Percentiles rank a stretch among this genome's conserved stretches.
Conservation (phyloP, 1,139 yeast genomes). For the Candida tetrigidarum region DNA sequence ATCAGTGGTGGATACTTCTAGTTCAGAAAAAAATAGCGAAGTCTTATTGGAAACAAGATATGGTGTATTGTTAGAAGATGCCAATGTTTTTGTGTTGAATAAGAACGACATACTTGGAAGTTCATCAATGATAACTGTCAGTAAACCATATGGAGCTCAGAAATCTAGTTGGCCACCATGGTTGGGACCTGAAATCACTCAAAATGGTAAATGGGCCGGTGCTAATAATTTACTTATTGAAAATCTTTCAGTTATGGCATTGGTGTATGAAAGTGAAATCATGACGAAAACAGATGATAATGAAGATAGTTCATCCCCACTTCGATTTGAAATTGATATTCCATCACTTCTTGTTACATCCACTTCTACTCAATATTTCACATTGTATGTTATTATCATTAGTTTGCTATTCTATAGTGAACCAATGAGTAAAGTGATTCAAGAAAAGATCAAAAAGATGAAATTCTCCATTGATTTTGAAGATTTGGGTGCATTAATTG, state of each 20-base stretch:
- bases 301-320: conserved; percentile 19
- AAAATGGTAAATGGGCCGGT: conserved; percentile 41
- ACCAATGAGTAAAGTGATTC: conserved; percentile 40
- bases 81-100: conserved; percentile 45
- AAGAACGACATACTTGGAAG: conserved; percentile 21
- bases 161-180: conserved; percentile 51
- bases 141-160: conserved; percentile 43
- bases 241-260: conserved; percentile 41
- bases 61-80: conserved; percentile 42
- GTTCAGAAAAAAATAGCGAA: conserved; percentile 25
- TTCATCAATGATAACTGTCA: conserved; percentile 23
- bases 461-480: conserved; percentile 49
- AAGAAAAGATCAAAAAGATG: conserved; percentile 43
- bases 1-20: conserved; percentile 33
- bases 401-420: conserved; percentile 46
- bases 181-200: conserved; percentile 49
- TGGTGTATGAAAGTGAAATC: conserved; percentile 37
- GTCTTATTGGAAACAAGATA: conserved; percentile 40
- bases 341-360: conserved; percentile 45
- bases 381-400: conserved; percentile 39
- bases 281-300: conserved; percentile 25
- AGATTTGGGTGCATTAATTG: conserved; percentile 35
- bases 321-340: conserved; percentile 39
- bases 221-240: conserved; percentile 41
- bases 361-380: conserved; percentile 47